Conservation (phyloP, 2,329 filamentous ascomycete species). For the Colletotrichum plurivorum region DNA sequence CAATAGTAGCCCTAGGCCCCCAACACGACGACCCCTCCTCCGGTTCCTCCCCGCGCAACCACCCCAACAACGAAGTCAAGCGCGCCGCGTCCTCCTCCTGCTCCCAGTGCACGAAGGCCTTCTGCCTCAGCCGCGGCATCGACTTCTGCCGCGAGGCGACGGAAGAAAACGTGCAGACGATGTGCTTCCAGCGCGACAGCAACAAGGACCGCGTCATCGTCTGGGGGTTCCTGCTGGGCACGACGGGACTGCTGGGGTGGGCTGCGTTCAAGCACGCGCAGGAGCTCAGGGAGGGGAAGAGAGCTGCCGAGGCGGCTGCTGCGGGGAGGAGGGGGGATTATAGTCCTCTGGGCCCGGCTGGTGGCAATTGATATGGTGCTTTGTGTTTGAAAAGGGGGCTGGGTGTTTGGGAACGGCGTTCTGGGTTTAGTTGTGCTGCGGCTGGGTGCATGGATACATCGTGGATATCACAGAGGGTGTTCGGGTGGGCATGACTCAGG, state of each 20-base stretch:
- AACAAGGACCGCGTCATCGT: constrained; percentile 78
- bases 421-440: neutral
- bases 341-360: constrained; percentile 9
- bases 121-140: constrained; percentile 72
- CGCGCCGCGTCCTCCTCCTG: constrained; percentile 64
- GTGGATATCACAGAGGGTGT: neutral
- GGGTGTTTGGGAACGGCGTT: neutral
- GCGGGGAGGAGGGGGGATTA: constrained; percentile 38
- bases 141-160: constrained; percentile 74
- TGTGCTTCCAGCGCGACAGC: constrained; percentile 77
- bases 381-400: neutral
- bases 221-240: constrained; percentile 74
- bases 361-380: constrained; percentile 6
- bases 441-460: neutral
- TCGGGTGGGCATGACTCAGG: neutral
- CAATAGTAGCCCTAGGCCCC: constrained; percentile 73
- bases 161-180: constrained; percentile 73
- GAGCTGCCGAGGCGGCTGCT: constrained; percentile 24
- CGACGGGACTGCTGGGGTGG: constrained; percentile 72
- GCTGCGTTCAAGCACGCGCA: constrained; percentile 66
- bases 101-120: constrained; percentile 75
- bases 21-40: constrained; percentile 46
- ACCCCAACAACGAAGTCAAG: constrained; percentile 30
- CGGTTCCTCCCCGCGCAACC: constrained; percentile 45
- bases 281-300: constrained; percentile 54